phyloP scores from a whole-genome alignment of 106 monocot species.

The Dendrobium huoshanense region DNA sequence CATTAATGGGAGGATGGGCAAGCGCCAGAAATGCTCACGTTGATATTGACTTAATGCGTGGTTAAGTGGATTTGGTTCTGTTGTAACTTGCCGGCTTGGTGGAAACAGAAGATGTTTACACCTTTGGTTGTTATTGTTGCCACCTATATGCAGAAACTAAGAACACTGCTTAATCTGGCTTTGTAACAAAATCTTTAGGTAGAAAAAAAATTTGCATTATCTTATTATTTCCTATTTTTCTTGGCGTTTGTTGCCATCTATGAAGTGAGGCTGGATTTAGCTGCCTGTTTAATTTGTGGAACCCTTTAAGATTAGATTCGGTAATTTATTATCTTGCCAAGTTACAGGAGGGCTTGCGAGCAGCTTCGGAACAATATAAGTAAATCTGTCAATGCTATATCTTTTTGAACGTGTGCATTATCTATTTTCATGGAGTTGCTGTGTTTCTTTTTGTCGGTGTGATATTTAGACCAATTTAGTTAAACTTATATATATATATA shows the following conservation, averaged over 20 bases:
- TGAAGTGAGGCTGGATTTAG: background rate
- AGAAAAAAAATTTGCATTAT: background rate
- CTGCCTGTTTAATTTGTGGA: background rate
- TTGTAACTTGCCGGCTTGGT: background rate
- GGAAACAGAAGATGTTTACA: background rate
- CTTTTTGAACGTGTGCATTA: no score
- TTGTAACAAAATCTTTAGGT: conserved; percentile 2
- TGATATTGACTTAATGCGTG: conserved; percentile 49
- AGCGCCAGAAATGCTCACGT: conserved; percentile 38
- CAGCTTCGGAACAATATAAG: no score
- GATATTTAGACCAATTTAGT: no score
- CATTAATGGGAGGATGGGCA: conserved; percentile 29
- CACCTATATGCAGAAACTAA: background rate
- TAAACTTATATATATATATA: no score
- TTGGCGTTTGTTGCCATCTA: background rate
- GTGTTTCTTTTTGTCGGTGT: no score
- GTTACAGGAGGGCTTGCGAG: background rate
- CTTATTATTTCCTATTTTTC: background rate
- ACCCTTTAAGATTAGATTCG: background rate
- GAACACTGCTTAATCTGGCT: background rate
- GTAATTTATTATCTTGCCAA: background rate
- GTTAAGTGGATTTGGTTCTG: conserved; percentile 7
- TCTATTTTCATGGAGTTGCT: no score
- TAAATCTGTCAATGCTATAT: no score
- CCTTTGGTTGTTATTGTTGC: background rate